These are phyloP conservation scores for Calonectria pseudoreteaudii DNA, from an alignment of 2,329 filamentous ascomycete species.

Conservation along the genomic window DNA sequence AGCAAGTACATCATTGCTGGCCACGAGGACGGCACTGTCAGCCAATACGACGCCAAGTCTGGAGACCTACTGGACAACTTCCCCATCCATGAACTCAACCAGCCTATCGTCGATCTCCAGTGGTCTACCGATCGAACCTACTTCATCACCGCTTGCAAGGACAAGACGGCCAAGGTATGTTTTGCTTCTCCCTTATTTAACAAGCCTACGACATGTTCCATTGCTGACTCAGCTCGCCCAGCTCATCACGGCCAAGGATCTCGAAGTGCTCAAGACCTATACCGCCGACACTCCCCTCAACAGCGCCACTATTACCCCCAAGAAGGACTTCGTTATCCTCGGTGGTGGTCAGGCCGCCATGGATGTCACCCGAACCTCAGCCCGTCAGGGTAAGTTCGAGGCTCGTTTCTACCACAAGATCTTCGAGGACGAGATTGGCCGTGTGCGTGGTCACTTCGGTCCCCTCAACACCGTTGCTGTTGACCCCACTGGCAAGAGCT, in stretches of 20 bases:
- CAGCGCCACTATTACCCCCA: slow-evolving; percentile 91
- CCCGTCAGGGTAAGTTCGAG: slow-evolving; percentile 98
- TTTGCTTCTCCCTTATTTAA: too few species aligned
- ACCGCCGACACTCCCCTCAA: slow-evolving; percentile 93
- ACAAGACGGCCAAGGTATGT: slow-evolving; percentile 91
- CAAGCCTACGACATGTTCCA: neutral
- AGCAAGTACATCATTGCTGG: slow-evolving; percentile 97
- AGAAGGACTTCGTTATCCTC: slow-evolving; percentile 98
- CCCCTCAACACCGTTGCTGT: slow-evolving; percentile 96
- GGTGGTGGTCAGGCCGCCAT: slow-evolving; percentile 98
- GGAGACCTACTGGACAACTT: slow-evolving; percentile 86
- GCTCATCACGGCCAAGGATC: slow-evolving; percentile 87
- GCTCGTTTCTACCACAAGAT: slow-evolving; percentile 99
- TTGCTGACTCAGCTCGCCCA: slow-evolving; percentile 45
- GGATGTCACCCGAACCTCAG: slow-evolving; percentile 95
- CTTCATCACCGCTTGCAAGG: slow-evolving; percentile 98
- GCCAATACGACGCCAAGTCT: slow-evolving; percentile 91
- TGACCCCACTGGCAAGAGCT: slow-evolving; percentile 90
- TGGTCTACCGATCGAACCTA: slow-evolving; percentile 95
- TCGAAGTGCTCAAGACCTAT: slow-evolving; percentile 94
- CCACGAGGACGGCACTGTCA: slow-evolving; percentile 95
- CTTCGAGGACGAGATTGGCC: slow-evolving; percentile 98
- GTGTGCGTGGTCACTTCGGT: slow-evolving; percentile 97
- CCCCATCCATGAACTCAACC: slow-evolving; percentile 86
- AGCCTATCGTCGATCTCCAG: slow-evolving; percentile 90